Evolutionary conservation across 164 flowering plant species (phyloP), one percentile per base, ranked within the genome.

Genomic region (Pachysandra terminalis): DNA sequence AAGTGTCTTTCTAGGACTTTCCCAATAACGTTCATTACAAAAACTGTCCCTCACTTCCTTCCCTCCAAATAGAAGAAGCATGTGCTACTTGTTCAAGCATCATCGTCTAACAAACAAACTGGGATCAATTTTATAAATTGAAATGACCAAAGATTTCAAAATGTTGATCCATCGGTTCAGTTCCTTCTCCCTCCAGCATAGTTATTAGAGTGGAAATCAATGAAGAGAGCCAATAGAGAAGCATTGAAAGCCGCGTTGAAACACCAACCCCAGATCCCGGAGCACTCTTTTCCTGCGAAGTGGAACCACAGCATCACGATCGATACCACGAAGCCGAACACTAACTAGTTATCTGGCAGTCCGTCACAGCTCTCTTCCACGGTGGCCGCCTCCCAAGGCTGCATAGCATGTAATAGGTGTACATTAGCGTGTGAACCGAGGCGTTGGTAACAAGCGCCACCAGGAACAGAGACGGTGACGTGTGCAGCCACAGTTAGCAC

Each of bases 291-390:
- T 13, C 79, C 82, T 0, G 51, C 51, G 48, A 92, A 87, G 75
- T 92, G 96, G n/a, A 71, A 67, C 68, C 79, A 80, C 62, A 92
- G 73, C 88, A 90, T 84, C 80, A 73, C 74, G 0, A 71, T 74
- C 37, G 91, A 88, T 0, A 81, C 80, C 48, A 26, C 63, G 35
- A 92, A 90, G 67, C 97, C 85, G 48, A 86, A 87, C 70, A 86
- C 75, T 66, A 95, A 95, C 80, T 95, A 63, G 83, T 74, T 61
- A 95, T 92, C 87, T 95, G 99, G 63, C 78, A 76, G 24, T 92
- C 82, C 27, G 99, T 92, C 21, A 95, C 98, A 68, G 73, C 25
- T 59, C 87, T 79, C 89, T 95, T 93, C 98, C 98, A 91, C 78
- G 62, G 52, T 14, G 97, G 97, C 37, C 87, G 68, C 23, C 56